A percentile compares a stretch with the other conserved stretches of the same genome.
Evolutionary conservation across 345 rosid genomes (phyloP).

Genomic region (Euclidium syriacum): DNA sequence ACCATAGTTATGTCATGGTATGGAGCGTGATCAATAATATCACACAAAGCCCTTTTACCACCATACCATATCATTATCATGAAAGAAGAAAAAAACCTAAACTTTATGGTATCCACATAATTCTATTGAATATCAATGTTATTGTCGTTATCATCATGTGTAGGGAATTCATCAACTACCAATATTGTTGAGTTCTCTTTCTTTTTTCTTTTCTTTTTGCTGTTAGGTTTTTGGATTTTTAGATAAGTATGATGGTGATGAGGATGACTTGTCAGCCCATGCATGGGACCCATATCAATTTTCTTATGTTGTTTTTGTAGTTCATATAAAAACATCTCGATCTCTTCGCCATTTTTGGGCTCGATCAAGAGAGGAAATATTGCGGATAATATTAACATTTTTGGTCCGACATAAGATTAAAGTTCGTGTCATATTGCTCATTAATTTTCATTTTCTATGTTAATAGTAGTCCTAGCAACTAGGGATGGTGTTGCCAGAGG

Average conservation of each 20-base stretch:
- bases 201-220: constrained; percentile 11
- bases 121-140: constrained; percentile 24
- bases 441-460: constrained; percentile 13
- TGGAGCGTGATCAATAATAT: constrained; percentile 8
- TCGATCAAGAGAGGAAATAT: constrained; percentile 5
- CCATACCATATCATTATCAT: constrained; percentile 18
- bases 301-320: constrained; percentile 35
- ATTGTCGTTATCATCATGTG: constrained; percentile 35
- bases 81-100: background rate
- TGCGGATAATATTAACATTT: background rate
- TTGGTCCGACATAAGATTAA: constrained; percentile 24
- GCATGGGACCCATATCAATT: constrained; percentile 34
- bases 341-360: constrained; percentile 1
- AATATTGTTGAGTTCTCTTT: constrained; percentile 28
- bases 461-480: constrained; percentile 11
- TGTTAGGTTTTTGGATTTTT: constrained; percentile 28
- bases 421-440: constrained; percentile 14
- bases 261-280: constrained; percentile 31
- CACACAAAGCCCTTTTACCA: background rate
- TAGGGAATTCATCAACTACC: constrained; percentile 29
- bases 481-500: constrained; percentile 12
- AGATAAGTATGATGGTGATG: constrained; percentile 30
- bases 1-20: constrained; percentile 20
- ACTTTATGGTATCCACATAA: constrained; percentile 26
- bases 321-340: constrained; percentile 7